These are phyloP conservation scores for Candida argentea DNA, from an alignment of 805 yeast species.

Conservation along the genomic window DNA sequence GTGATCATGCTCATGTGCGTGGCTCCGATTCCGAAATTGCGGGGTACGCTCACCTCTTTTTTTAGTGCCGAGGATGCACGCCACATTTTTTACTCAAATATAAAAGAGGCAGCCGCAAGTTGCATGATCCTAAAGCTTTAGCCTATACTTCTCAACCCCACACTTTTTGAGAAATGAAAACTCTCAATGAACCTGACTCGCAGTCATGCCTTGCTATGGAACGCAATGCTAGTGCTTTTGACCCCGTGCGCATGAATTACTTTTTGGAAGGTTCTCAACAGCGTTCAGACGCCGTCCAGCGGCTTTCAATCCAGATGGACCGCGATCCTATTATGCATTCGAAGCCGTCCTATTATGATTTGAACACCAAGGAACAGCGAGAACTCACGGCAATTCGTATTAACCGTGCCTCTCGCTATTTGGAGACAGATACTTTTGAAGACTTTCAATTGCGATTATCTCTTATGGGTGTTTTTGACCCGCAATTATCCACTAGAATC, in stretches of 20 bases:
- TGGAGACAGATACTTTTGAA: constrained; percentile 38
- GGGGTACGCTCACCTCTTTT: no score
- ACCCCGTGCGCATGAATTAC: constrained; percentile 31
- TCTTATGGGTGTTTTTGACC: constrained; percentile 59
- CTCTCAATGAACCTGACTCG: constrained; percentile 29
- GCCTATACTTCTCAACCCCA: no score
- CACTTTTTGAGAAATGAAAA: no score
- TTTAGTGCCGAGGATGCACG: no score
- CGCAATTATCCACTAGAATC: constrained; percentile 68
- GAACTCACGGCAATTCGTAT: constrained; percentile 52
- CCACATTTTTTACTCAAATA: no score
- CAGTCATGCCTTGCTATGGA: constrained; percentile 28
- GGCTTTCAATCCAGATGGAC: constrained; percentile 47
- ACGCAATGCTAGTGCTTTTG: constrained; percentile 32
- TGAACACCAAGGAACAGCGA: constrained; percentile 46
- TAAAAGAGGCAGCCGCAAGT: constrained; percentile 1
- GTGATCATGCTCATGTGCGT: no score
- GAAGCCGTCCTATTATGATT: constrained; percentile 46
- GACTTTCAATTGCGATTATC: constrained; percentile 51
- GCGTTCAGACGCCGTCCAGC: constrained; percentile 36
- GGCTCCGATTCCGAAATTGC: no score
- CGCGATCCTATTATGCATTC: constrained; percentile 58
- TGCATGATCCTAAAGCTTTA: no score
- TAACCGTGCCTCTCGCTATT: constrained; percentile 48
- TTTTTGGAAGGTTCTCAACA: constrained; percentile 47